These are phyloP conservation scores for Chenopodium formosanum DNA, from an alignment of 148 eudicot genomes.

Conservation along the genomic window DNA sequence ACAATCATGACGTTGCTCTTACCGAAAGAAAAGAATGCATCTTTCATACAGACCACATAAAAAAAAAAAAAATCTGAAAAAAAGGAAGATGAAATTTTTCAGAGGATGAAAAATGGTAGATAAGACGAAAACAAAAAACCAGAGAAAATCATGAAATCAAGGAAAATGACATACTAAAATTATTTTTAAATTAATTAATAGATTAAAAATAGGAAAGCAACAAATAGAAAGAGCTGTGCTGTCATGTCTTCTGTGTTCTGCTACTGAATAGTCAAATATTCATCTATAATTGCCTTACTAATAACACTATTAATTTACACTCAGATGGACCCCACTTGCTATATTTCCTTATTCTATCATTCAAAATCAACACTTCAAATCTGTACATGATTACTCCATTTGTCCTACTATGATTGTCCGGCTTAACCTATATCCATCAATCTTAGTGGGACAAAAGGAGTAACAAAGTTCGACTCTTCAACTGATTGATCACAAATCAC, in stretches of 20 bases:
- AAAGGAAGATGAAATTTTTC: not conserved
- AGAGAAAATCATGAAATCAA: slow-evolving; percentile 16
- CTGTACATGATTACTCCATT: too few species aligned
- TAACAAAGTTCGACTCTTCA: not conserved
- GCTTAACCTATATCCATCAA: too few species aligned
- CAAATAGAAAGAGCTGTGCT: slow-evolving; percentile 16
- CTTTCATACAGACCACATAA: slow-evolving; percentile 2
- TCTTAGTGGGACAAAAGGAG: not conserved
- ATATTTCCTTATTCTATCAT: not conserved
- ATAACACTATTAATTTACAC: slow-evolving; percentile 21
- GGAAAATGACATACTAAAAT: slow-evolving; percentile 13
- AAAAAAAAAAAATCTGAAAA: not conserved
- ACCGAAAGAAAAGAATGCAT: not conserved
- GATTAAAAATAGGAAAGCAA: not conserved
- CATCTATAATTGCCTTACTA: not conserved
- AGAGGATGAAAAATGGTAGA: slow-evolving; percentile 2
- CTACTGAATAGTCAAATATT: slow-evolving; percentile 4
- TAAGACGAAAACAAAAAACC: not conserved
- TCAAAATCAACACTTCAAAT: not conserved
- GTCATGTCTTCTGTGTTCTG: slow-evolving; percentile 19
- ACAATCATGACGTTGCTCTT: not conserved
- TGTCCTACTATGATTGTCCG: too few species aligned
- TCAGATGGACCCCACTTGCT: not conserved
- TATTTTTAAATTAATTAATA: not conserved
- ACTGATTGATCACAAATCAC: not conserved